Percentiles rank a stretch among this genome's conserved stretches.
Conservation (phyloP, 441 rosid species). For the Euphorbia celastroides region DNA sequence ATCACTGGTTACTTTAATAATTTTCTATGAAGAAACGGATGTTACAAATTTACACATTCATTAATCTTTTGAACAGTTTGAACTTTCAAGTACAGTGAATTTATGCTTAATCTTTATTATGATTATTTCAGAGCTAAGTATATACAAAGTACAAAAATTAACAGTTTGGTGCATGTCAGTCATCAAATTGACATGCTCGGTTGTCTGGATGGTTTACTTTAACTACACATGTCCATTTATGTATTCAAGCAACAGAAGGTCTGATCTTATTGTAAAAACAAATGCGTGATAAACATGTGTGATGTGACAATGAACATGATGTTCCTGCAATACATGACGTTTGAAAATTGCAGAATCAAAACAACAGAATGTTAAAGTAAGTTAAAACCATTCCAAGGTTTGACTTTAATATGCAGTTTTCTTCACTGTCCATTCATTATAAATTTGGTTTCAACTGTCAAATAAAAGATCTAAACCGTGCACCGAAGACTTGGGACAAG, state of each 20-base stretch:
- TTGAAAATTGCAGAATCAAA: neutral
- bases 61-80: too few relatives aligned
- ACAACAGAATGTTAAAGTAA: neutral
- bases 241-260: neutral
- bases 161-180: neutral
- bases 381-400: neutral
- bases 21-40: neutral
- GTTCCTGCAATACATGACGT: neutral
- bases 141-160: neutral
- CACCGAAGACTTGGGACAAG: neutral
- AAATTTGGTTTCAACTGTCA: neutral
- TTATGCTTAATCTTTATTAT: neutral
- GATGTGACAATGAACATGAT: constrained; percentile 2
- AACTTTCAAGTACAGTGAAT: neutral
- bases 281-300: neutral
- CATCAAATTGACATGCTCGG: neutral
- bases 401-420: neutral
- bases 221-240: neutral
- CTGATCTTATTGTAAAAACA: neutral
- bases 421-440: neutral
- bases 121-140: neutral
- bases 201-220: neutral
- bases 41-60: neutral
- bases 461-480: neutral
- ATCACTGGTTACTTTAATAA: neutral